Conservation (phyloP, 2,329 filamentous ascomycete genomes). For the Ophiostoma populinum region DNA sequence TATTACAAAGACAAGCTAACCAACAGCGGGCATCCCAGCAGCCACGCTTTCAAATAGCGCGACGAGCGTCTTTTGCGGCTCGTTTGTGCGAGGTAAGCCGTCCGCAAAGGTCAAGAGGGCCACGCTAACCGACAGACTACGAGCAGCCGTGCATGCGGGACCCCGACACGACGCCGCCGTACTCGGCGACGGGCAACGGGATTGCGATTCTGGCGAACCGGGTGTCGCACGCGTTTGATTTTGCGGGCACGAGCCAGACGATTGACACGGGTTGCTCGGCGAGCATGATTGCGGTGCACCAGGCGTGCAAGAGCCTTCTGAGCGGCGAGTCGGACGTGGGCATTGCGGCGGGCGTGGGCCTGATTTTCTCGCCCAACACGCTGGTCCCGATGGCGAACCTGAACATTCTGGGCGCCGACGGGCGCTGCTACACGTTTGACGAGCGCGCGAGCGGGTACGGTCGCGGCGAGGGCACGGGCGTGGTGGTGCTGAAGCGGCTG, state of each 20-base stretch:
- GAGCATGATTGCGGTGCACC: conserved; percentile 34
- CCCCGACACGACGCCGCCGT: conserved; percentile 29
- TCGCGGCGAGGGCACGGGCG: conserved; percentile 42
- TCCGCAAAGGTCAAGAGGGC: no score
- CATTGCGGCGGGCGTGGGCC: conserved; percentile 31
- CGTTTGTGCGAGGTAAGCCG: conserved; percentile 28
- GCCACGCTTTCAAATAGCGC: conserved; percentile 26
- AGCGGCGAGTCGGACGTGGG: conserved; percentile 25
- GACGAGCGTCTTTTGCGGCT: conserved; percentile 31
- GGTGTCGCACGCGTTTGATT: conserved; percentile 36
- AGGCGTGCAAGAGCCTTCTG: conserved; percentile 32
- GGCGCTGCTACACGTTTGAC: conserved; percentile 37
- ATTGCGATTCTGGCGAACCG: conserved; percentile 37
- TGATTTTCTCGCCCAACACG: conserved; percentile 36
- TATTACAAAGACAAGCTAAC: conserved; percentile 1
- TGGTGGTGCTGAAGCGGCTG: conserved; percentile 42
- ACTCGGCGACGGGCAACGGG: conserved; percentile 35
- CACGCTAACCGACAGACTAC: conserved; percentile 24
- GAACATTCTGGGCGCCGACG: conserved; percentile 33
- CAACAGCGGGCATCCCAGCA: conserved; percentile 24
- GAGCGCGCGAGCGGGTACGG: conserved; percentile 45
- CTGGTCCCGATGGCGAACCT: conserved; percentile 38
- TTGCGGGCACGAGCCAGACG: conserved; percentile 37
- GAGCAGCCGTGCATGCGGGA: conserved; percentile 32
- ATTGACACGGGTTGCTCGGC: conserved; percentile 43